Evolutionary conservation across 345 rosid genomes (phyloP), one percentile per base, ranked within the genome.

Genomic region (Cardamine chenopodiifolia): DNA sequence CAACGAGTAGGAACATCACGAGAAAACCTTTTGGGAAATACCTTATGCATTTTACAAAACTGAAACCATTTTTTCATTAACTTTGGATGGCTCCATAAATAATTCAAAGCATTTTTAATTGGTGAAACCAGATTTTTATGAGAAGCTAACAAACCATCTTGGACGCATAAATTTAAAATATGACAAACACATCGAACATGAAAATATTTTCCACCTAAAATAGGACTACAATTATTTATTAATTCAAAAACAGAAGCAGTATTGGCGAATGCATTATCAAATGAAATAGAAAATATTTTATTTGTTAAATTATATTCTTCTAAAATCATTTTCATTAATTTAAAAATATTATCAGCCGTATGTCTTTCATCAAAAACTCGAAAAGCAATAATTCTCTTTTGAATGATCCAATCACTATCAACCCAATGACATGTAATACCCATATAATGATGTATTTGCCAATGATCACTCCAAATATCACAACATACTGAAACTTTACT

Each of bases 301-400:
- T 13, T 9, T 15, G 37, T 42, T 22, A 63, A 23, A 62, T 63
- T 8, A n/a, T 63, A 44, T 44, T 55, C 60, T 26, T 26, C 25
- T 63, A 63, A n/a, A 63, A 44, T 62, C 0, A 25, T 22, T 42
- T 62, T 62, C 2, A 26, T 40, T 42, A 25, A 44, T 15, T 42
- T 42, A 62, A 42, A 42, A 40, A 25, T 25, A 62, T 44, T 62
- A 42, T 42, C 37, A 9, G 54, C 5, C 7, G 26, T 63, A 45
- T 62, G 53, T 42, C 37, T 62, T 62, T 62, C 37, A 42, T 62
- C 53, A 42, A 63, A 62, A 63, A 26, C 39, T n/a, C 54, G 25
- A 63, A 63, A 62, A 42, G 25, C 37, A 62, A 62, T 23, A 49
- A 40, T 40, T 62, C 29, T 40, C 11, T 61, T 61, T 61, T 39